A percentile compares a stretch with the other conserved stretches of the same genome.
Evolutionary conservation across 176 grass and related monocot genomes (phyloP).

Genomic region (sorghum (Sorghum bicolor)): Sorghum_bicolor_NCBIv3 NC_012879.2:61156001-61156500

Average conservation of each 20-base stretch:
- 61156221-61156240: conserved; percentile 88
- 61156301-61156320: conserved; percentile 85
- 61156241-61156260: conserved; percentile 81
- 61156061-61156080: neutral
- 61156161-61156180: conserved; percentile 74
- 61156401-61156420: neutral
- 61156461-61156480: neutral
- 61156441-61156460: neutral
- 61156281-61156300: conserved; percentile 78
- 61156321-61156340: conserved; percentile 43
- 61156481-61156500: neutral
- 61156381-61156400: neutral
- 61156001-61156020: conserved; percentile 91
- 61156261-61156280: conserved; percentile 60
- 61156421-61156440: neutral
- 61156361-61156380: neutral
- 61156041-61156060: conserved; percentile 59
- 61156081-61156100: neutral
- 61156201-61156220: conserved; percentile 86
- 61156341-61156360: neutral
- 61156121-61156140: conserved; percentile 44
- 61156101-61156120: neutral
- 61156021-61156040: conserved; percentile 71
- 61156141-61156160: conserved; percentile 86
- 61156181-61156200: conserved; percentile 49